Evolutionary conservation across 2,329 filamentous ascomycete species (phyloP), one percentile per base, ranked within the genome.

Genomic region (Pseudogymnoascus sp.): DNA sequence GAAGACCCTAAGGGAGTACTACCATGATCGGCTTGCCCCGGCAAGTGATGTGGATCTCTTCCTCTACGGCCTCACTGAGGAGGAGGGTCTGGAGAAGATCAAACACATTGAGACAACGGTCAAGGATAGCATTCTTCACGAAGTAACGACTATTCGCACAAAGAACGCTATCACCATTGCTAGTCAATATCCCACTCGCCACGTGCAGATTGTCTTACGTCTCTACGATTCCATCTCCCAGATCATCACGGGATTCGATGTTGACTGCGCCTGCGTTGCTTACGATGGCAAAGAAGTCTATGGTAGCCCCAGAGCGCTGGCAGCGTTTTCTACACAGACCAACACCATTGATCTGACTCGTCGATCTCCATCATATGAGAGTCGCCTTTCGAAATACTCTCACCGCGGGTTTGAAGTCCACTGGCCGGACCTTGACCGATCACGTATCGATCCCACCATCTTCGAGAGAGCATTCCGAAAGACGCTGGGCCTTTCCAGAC

Each of bases 31-130:
- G 64, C 83, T 93, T 65, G 89, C 88, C 9, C 90, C 90, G 0
- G 90, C 90, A 1, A 93, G 89, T 3, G 91, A 96, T 72, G 88
- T 96, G 8, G 91, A 95, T 72, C 79, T 96, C 2, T 96, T 96
- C 71, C 75, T 96, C 31, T 93, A 94, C 69, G 90, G 87, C 0
- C 79, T 95, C 65, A 86, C 80, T 7, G 89, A 94, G 68, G 84
- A 91, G 58, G 78, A 92, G 70, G 90, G 89, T 0, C 78, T 92
- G 15, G 85, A 91, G 69, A 94, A 95, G 78, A 94, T 95, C 74
- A 87, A 88, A 70, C 79, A 90, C 66, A 93, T 96, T 64, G 91
- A 96, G 72, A 76, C 79, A 21, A 81, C 79, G n/a, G 81, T 96
- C 67, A 85, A 84, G 48, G 88, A 94, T 74, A 85, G 88, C 3